Base-by-base conservation (phyloP, 2,329 filamentous ascomycete genomes). In the Colletotrichum higginsianum region DNA sequence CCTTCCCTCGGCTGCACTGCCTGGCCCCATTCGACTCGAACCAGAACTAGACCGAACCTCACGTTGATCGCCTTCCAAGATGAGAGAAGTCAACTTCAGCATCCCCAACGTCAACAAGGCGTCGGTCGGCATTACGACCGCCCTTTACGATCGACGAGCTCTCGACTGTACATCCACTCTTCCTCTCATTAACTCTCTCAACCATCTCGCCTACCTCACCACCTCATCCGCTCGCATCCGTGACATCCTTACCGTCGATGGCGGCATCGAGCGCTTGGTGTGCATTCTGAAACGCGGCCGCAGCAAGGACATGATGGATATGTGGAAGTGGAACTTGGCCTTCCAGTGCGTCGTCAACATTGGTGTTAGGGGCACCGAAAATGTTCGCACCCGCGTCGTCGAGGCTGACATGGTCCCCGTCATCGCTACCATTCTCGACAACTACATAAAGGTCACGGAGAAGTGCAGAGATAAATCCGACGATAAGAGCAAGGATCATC, bases 301-400 rank as follows among this genome's bases (percentile, higher is more conserved):
- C 80, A 98, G 94, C 84, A 97, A 95, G 83, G 96, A 99, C 81
- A 93, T 98, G 91, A 98, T 98, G 96, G 96, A 98, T 82, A 98
- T 98, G 94, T 99, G 96, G 96, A 98, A 98, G 84, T 99, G 96
- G 96, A 99, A 98, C 80, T 88, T 99, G 74, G 96, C 96, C 64
- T 99, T 99, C 82, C 96, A 98, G 83, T 99, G 96, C 82, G 95
- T 98, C 75, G 96, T 99, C 80, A 99, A 99, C 82, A 98, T 99
- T 79, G 96, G 96, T 68, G 96, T 99, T 72, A 91, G 96, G 76
- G 96, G 96, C 72, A 98, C 96, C 15, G 96, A 99, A 84, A 92
- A 90, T 76, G 96, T 99, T 71, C 91, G 96, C 76, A 98, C 96
- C 69, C 90, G 96, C 75, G 96, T 99, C 3, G 96, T 99, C 63